Conservation (phyloP, 106 monocot species). For the Xerophyta viscosa region DNA sequence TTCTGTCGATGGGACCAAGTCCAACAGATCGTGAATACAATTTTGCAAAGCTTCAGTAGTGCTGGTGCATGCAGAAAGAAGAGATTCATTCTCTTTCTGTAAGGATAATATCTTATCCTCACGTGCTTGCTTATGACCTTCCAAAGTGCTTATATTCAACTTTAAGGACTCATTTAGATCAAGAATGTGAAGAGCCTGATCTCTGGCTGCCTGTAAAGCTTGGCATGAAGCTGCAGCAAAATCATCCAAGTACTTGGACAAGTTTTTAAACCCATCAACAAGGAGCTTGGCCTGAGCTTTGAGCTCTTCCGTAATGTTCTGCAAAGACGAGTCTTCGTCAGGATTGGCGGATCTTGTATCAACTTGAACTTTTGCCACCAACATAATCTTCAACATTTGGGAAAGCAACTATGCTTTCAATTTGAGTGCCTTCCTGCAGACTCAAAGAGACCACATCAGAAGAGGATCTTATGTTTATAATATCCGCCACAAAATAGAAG, state of each 20-base stretch:
- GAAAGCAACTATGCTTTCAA: conserved; percentile 35
- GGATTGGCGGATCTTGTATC: conserved; percentile 15
- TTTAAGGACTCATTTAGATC: conserved; percentile 47
- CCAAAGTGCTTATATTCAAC: conserved; percentile 30
- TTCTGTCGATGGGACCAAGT: no score
- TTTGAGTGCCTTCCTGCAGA: conserved; percentile 30
- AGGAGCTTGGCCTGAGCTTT: conserved; percentile 23
- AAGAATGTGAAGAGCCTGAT: conserved; percentile 39
- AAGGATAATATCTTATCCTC: conserved; percentile 34
- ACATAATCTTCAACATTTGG: conserved; percentile 50
- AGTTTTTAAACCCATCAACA: conserved; percentile 24
- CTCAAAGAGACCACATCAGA: no score
- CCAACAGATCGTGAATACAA: conserved; percentile 25
- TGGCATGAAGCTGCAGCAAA: conserved; percentile 32
- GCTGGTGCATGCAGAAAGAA: conserved; percentile 40
- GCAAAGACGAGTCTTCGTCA: conserved; percentile 23
- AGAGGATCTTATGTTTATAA: no score
- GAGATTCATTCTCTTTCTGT: conserved; percentile 25
- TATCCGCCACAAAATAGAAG: no score
- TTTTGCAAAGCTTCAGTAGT: conserved; percentile 32
- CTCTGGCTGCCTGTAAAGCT: conserved; percentile 33
- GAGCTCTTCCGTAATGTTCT: conserved; percentile 31
- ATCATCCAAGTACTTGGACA: conserved; percentile 51
- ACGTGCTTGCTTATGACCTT: conserved; percentile 39
- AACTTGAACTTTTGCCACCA: conserved; percentile 5